These are phyloP conservation scores for Jatropha multifida DNA, from an alignment of 441 rosid species.

Conservation along the genomic window DNA sequence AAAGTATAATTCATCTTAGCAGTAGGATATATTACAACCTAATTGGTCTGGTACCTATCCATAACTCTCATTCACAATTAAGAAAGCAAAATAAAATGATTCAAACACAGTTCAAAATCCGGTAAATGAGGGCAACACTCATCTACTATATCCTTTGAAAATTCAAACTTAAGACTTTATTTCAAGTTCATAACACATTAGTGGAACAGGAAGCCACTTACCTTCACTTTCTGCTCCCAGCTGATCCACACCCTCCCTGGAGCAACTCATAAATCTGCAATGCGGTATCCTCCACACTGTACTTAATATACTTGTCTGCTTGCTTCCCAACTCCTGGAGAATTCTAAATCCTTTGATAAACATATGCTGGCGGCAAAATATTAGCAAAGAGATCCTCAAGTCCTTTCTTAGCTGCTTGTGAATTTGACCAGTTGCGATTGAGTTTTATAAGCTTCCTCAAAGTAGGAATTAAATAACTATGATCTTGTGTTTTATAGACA, in stretches of 20 bases:
- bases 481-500: constrained; percentile 62
- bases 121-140: not conserved
- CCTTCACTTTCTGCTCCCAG: constrained; percentile 59
- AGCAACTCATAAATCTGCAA: constrained; percentile 56
- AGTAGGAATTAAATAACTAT: constrained; percentile 45
- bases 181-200: not conserved
- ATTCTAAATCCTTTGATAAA: constrained; percentile 56
- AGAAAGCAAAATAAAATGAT: not conserved
- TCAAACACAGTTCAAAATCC: constrained; percentile 1
- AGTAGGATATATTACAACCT: not conserved
- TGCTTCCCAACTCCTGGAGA: constrained; percentile 59
- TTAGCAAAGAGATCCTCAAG: constrained; percentile 47
- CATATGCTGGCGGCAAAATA: constrained; percentile 59
- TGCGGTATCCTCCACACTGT: constrained; percentile 54
- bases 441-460: constrained; percentile 52
- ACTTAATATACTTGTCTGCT: constrained; percentile 49
- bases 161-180: constrained; percentile 5
- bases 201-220: constrained; percentile 19
- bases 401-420: constrained; percentile 74
- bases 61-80: constrained; percentile 3
- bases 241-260: constrained; percentile 41
- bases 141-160: not conserved
- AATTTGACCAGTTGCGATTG: constrained; percentile 62
- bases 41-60: constrained; percentile 1
- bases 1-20: constrained; percentile 1